Evolutionary conservation across 257 asterid species (phyloP).

Genomic region (Parsonsia alboflavescens): DNA sequence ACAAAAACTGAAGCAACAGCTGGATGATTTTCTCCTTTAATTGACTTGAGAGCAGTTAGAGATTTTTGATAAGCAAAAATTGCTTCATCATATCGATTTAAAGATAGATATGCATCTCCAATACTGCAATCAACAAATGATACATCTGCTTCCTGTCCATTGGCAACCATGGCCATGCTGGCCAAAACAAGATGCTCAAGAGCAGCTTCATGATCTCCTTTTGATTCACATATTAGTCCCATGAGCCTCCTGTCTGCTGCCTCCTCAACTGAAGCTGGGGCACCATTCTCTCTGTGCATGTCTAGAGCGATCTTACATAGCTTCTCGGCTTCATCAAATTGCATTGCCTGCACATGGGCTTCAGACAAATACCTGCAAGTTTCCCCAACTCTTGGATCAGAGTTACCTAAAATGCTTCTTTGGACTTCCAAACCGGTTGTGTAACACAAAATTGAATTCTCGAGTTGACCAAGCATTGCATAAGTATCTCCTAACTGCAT

Average conservation of each 20-base stretch:
- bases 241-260: constrained; percentile 84
- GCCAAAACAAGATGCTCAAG: constrained; percentile 94
- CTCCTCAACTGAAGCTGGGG: constrained; percentile 81
- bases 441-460: constrained; percentile 61
- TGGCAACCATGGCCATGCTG: constrained; percentile 91
- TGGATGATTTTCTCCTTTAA: constrained; percentile 89
- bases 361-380: constrained; percentile 89
- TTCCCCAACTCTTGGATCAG: constrained; percentile 83
- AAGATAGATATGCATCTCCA: constrained; percentile 76
- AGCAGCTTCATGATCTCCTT: constrained; percentile 83
- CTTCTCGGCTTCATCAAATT: constrained; percentile 77
- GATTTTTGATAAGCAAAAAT: constrained; percentile 82
- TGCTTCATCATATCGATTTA: constrained; percentile 84
- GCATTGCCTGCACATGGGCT: constrained; percentile 88
- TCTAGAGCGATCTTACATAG: constrained; percentile 86
- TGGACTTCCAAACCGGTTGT: constrained; percentile 75
- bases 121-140: constrained; percentile 82
- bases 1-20: constrained; percentile 85
- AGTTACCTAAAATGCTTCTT: constrained; percentile 56
- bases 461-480: constrained; percentile 82
- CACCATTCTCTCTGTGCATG: constrained; percentile 56
- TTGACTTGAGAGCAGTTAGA: constrained; percentile 69
- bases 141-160: constrained; percentile 83
- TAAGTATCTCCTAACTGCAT: constrained; percentile 95
- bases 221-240: constrained; percentile 84